Conservation (phyloP, 2,329 filamentous ascomycete species). For the Fusarium kyushuense region DNA sequence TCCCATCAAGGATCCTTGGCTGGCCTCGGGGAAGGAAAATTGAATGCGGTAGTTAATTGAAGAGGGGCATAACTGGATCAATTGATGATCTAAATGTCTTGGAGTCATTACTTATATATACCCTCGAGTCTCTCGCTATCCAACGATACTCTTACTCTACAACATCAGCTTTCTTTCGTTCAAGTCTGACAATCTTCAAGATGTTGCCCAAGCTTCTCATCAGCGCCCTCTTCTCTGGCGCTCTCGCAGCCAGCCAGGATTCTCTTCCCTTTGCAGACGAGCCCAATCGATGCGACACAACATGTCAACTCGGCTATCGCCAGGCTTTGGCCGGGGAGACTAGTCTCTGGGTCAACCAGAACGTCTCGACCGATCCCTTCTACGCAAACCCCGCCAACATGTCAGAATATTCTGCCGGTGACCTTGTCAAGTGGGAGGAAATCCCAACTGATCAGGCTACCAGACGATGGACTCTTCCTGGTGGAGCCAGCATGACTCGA, state of each 20-base stretch:
- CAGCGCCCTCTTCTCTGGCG: background rate
- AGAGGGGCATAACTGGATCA: background rate
- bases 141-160: background rate
- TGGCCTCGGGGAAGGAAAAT: background rate
- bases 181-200: background rate
- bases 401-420: background rate
- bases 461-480: slow-evolving; percentile 17
- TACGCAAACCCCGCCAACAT: slow-evolving; percentile 23
- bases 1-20: background rate
- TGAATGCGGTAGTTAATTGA: background rate
- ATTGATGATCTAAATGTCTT: background rate
- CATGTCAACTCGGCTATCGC: slow-evolving; percentile 16
- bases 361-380: slow-evolving; percentile 1
- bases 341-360: slow-evolving; percentile 12
- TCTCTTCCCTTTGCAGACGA: slow-evolving; percentile 1
- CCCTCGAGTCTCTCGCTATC: background rate
- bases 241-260: background rate
- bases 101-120: background rate
- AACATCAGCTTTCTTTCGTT: background rate
- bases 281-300: slow-evolving; percentile 12
- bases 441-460: slow-evolving; percentile 1
- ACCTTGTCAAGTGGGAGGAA: slow-evolving; percentile 27
- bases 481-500: slow-evolving; percentile 4
- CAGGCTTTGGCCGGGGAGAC: background rate
- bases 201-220: slow-evolving; percentile 8